Percentiles rank a stretch among this genome's conserved stretches.
phyloP scores from a whole-genome alignment of 2,329 filamentous ascomycete genomes.

The Aspergillus latus region DNA sequence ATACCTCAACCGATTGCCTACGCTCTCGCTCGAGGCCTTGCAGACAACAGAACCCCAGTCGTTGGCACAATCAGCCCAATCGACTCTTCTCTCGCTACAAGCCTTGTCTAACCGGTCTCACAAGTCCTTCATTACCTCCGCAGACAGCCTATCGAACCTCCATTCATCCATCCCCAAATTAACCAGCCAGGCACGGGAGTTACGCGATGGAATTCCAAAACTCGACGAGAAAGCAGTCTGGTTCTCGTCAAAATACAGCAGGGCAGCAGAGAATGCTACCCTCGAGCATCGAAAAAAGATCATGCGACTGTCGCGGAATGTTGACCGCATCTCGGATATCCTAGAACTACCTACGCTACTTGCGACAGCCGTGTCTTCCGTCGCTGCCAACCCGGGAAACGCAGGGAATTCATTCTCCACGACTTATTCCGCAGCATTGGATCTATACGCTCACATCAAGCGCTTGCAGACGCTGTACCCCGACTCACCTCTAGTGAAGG shows the following conservation, averaged over 20 bases:
- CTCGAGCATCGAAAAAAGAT: slow-evolving; percentile 75
- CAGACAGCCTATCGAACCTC: slow-evolving; percentile 73
- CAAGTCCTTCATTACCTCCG: slow-evolving; percentile 77
- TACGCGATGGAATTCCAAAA: slow-evolving; percentile 71
- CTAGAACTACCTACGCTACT: slow-evolving; percentile 85
- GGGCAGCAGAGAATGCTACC: slow-evolving; percentile 66
- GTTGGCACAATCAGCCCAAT: slow-evolving; percentile 78
- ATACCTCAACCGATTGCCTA: slow-evolving; percentile 77
- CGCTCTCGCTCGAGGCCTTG: slow-evolving; percentile 72
- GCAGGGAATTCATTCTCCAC: slow-evolving; percentile 53
- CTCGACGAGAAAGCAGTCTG: slow-evolving; percentile 75
- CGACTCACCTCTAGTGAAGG: slow-evolving; percentile 69
- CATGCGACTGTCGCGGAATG: slow-evolving; percentile 78
- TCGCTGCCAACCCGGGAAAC: slow-evolving; percentile 37
- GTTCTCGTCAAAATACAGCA: slow-evolving; percentile 83
- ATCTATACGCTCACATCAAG: slow-evolving; percentile 90
- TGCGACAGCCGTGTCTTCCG: slow-evolving; percentile 64
- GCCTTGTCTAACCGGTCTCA: slow-evolving; percentile 86
- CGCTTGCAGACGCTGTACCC: slow-evolving; percentile 81
- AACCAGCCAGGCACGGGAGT: slow-evolving; percentile 62
- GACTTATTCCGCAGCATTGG: slow-evolving; percentile 85
- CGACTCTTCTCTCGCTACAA: slow-evolving; percentile 78
- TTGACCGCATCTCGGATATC: slow-evolving; percentile 85
- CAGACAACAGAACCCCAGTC: slow-evolving; percentile 73
- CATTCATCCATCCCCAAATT: slow-evolving; percentile 70